Base-by-base conservation (phyloP, 2,329 filamentous ascomycete species). In the Xylaria hypoxylon region DNA sequence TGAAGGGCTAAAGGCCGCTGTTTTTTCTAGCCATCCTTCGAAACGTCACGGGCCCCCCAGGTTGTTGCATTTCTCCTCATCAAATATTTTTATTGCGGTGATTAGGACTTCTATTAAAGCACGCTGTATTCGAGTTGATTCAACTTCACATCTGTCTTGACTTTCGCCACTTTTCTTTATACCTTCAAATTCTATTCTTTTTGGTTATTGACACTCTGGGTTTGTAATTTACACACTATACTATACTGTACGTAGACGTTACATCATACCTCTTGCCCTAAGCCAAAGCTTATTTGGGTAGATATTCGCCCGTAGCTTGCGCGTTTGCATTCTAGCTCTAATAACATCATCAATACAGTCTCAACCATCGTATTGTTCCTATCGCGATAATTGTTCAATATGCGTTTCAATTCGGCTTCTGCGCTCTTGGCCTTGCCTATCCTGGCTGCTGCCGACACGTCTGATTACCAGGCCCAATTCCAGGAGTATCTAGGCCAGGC, bases 401-500 rank as follows among this genome's bases (percentile, higher is more conserved):
- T 90, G 88, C 88, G 86, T 77, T 84, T 90, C 80, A 85, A 86
- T 63, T 75, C 79, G 57, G 79, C 83, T 64, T 77, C 83, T 70
- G 71, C 84, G 61, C 74, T 86, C 59, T 79, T 87, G 74, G 84
- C 84, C 53, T 80, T 90, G 76, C 87, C 88, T 71, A 79, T 87
- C 17, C 80, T 90, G 71, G 83, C 81, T 55, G 84, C 83, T 24
- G 85, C 87, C 67, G 83, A 85, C 69, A 83, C 83, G 69, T 82
- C 80, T 70, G 82, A 89, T 77, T 88, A 88, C 78, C 85, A 87
- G 78, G 87, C 86, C 40, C 87, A 89, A 76, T 87, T 89, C 78
- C 85, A 89, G 73, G 84, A 85, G 77, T 83, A 92, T 73, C 80
- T 92, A 68, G 87, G 89, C 75, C 87, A 88, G 77, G 78, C 87